A percentile compares a stretch with the other conserved stretches of the same genome.
These are phyloP conservation scores for Candida chauliodis DNA, from an alignment of 805 yeast genomes.

Conservation along the genomic window DNA sequence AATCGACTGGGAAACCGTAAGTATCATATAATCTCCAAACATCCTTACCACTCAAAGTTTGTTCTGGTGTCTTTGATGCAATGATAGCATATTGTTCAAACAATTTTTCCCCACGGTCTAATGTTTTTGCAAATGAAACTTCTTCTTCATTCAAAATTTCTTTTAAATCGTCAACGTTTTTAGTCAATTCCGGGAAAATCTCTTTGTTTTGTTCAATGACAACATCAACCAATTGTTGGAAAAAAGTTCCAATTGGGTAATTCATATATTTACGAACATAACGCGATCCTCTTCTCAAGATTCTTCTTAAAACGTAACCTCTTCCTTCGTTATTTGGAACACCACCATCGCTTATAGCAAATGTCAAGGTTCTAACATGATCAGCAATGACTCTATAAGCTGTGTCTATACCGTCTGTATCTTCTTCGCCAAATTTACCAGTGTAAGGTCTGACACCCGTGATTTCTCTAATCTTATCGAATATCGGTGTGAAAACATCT, in stretches of 20 bases:
- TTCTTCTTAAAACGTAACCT: conserved; percentile 96
- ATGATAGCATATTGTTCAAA: conserved; percentile 88
- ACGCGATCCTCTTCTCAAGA: conserved; percentile 96
- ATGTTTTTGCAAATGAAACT: conserved; percentile 87
- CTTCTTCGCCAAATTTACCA: conserved; percentile 93
- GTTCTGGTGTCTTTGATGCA: conserved; percentile 72
- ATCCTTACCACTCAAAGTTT: conserved; percentile 83
- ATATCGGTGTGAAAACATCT: conserved; percentile 90
- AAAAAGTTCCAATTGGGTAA: conserved; percentile 92
- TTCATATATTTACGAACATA: conserved; percentile 94
- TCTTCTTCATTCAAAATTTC: conserved; percentile 97
- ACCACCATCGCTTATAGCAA: conserved; percentile 98
- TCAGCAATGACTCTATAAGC: conserved; percentile 98
- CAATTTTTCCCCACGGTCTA: conserved; percentile 96
- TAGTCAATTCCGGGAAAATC: conserved; percentile 86
- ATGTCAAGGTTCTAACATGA: conserved; percentile 94
- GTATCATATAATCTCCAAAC: conserved; percentile 99
- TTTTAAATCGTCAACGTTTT: conserved; percentile 67
- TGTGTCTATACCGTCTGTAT: conserved; percentile 91
- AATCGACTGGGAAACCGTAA: conserved; percentile 98
- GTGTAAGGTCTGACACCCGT: conserved; percentile 89
- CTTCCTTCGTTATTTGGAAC: conserved; percentile 99
- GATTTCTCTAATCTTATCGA: conserved; percentile 80
- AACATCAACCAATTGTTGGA: conserved; percentile 89
- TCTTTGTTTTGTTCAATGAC: conserved; percentile 82